Percentiles rank a stretch among this genome's conserved stretches.
Evolutionary conservation across 306 rosid species (phyloP).

Genomic region (Sesbania bispinosa): DNA sequence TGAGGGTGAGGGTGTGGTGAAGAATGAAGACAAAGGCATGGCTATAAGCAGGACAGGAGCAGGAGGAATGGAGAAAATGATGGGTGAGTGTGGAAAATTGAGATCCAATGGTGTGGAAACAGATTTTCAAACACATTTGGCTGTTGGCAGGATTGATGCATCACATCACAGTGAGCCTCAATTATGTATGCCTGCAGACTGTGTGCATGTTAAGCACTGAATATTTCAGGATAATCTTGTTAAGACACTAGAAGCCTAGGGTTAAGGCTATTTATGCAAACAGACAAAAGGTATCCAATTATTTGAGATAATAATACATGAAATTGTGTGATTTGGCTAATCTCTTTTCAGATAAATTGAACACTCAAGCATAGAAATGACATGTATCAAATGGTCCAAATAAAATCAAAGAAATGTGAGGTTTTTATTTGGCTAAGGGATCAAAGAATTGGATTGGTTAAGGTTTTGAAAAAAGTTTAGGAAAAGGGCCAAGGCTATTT

Average conservation of each 20-base stretch:
- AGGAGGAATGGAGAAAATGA: constrained; percentile 7
- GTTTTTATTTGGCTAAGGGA: constrained; percentile 1
- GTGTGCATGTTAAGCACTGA: constrained; percentile 18
- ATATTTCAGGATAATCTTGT: constrained; percentile 15
- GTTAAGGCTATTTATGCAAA: background rate
- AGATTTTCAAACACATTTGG: constrained; percentile 15
- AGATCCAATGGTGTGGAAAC: constrained; percentile 4
- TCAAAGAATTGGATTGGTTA: background rate
- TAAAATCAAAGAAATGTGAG: background rate
- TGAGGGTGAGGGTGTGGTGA: constrained; percentile 1
- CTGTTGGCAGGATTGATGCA: constrained; percentile 30
- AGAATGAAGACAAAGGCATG: constrained; percentile 15
- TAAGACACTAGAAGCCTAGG: background rate
- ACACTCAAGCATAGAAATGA: constrained; percentile 7
- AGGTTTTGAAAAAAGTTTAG: background rate
- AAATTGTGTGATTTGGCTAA: constrained; percentile 2
- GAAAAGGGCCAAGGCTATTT: background rate
- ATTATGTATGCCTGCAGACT: constrained; percentile 34
- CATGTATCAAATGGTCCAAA: background rate
- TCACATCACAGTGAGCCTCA: constrained; percentile 36
- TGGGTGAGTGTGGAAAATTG: constrained; percentile 15
- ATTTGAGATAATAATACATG: background rate
- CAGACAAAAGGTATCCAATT: constrained; percentile 11
- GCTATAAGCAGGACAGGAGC: background rate
- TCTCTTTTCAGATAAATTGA: background rate